A percentile compares a stretch with the other conserved stretches of the same genome.
These are phyloP conservation scores for Phyllosticta ampelicida DNA, from an alignment of 2,329 filamentous ascomycete genomes.

Conservation along the genomic window DNA sequence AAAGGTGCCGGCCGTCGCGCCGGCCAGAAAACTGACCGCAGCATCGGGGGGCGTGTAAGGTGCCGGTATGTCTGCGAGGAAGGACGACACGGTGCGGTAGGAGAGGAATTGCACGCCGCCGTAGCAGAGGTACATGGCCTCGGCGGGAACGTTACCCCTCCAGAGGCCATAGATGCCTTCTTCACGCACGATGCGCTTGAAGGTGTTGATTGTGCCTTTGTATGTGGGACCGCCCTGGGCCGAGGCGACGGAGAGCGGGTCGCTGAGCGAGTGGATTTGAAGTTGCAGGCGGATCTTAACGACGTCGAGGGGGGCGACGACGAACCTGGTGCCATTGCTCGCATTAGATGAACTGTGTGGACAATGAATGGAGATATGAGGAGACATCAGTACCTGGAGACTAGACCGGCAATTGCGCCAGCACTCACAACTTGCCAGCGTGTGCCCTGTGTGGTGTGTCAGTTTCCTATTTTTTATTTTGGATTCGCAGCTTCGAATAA, in stretches of 20 bases:
- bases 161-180: constrained; percentile 82
- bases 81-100: constrained; percentile 64
- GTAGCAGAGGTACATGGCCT: constrained; percentile 88
- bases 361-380: constrained; percentile 7
- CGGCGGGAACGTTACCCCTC: constrained; percentile 96
- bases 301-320: constrained; percentile 90
- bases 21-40: constrained; percentile 72
- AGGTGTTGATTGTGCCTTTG: constrained; percentile 65
- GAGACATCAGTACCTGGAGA: constrained; percentile 58
- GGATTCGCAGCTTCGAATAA: background rate
- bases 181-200: constrained; percentile 63
- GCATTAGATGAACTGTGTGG: background rate
- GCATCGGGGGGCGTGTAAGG: constrained; percentile 47
- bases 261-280: constrained; percentile 73
- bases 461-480: no score
- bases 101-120: constrained; percentile 80
- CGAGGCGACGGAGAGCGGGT: constrained; percentile 46
- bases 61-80: constrained; percentile 46
- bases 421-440: constrained; percentile 54
- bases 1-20: constrained; percentile 69
- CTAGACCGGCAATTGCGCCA: constrained; percentile 66
- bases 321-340: constrained; percentile 50
- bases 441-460: constrained; percentile 43
- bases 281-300: constrained; percentile 97
- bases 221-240: constrained; percentile 45